Conservation (phyloP, 2,329 filamentous ascomycete species). For the Waltergamsia citrina region DNA sequence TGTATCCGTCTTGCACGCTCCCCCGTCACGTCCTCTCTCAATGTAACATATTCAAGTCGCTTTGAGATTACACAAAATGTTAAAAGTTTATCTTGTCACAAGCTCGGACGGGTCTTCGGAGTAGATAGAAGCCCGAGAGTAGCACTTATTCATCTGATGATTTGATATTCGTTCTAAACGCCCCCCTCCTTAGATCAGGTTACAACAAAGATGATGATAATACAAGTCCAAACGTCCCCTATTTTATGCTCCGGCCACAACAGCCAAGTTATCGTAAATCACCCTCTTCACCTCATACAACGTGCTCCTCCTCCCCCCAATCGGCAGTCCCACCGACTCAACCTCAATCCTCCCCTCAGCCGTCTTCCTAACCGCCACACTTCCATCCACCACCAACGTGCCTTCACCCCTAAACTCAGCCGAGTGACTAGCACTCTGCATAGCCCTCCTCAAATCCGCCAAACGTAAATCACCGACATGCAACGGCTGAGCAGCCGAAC, state of each 20-base stretch:
- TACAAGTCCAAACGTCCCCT: neutral
- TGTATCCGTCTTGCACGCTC: too few species aligned
- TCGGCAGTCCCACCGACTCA: slow-evolving; percentile 56
- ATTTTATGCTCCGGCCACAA: slow-evolving; percentile 63
- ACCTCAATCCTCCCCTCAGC: slow-evolving; percentile 81
- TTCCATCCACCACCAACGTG: slow-evolving; percentile 78
- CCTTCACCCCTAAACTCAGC: slow-evolving; percentile 94
- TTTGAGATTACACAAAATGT: too few species aligned
- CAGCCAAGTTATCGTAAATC: slow-evolving; percentile 89
- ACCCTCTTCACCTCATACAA: slow-evolving; percentile 83
- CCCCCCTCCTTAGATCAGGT: neutral
- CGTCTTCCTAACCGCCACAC: slow-evolving; percentile 82
- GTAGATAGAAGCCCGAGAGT: too few species aligned
- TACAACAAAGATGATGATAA: neutral
- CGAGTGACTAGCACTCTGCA: slow-evolving; percentile 73
- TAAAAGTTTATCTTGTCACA: too few species aligned
- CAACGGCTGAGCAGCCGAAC: slow-evolving; percentile 74
- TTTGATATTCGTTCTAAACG: too few species aligned
- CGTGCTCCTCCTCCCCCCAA: slow-evolving; percentile 41
- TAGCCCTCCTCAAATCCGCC: slow-evolving; percentile 75
- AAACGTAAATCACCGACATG: slow-evolving; percentile 90
- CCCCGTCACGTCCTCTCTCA: too few species aligned
- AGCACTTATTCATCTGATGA: too few species aligned
- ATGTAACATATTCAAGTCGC: too few species aligned
- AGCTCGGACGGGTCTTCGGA: too few species aligned